Conservation (phyloP, 2,329 filamentous ascomycete species). For the Phyllosticta capitalensis region DNA sequence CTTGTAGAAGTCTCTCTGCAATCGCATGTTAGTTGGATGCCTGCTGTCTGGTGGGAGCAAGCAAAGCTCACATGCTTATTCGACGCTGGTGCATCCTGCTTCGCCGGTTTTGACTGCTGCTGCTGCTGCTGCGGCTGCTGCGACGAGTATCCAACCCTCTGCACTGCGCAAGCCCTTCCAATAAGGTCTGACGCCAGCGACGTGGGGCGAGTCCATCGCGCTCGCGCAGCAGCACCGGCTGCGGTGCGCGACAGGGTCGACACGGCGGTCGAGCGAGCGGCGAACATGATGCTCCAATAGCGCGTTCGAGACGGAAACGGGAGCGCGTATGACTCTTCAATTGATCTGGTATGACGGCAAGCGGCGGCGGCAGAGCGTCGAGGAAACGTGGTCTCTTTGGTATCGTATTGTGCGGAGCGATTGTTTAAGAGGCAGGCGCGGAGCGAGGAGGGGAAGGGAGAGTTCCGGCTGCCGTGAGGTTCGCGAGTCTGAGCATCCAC, state of each 20-base stretch:
- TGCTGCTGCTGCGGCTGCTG: constrained; percentile 5
- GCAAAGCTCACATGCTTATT: constrained; percentile 6
- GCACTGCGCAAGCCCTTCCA: background rate
- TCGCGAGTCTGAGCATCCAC: background rate
- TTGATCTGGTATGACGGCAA: background rate
- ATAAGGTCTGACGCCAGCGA: background rate
- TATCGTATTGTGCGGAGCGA: background rate
- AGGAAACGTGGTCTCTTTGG: constrained; percentile 8
- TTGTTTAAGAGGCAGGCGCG: background rate
- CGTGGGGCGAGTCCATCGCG: background rate
- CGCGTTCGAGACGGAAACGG: no score
- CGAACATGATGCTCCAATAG: background rate
- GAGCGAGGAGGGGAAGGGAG: constrained; percentile 1
- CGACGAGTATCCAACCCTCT: constrained; percentile 1
- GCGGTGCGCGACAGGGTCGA: background rate
- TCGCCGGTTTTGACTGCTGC: constrained; percentile 1
- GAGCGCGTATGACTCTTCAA: background rate
- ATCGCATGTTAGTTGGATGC: background rate
- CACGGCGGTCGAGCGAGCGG: background rate
- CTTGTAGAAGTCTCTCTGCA: constrained; percentile 60
- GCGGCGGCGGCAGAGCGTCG: background rate
- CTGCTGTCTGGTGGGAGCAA: background rate
- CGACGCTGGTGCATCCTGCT: background rate
- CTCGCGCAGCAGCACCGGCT: background rate
- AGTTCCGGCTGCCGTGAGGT: background rate